phyloP scores from a whole-genome alignment of 805 yeast species.

The Kregervanrija fluxuum region DNA sequence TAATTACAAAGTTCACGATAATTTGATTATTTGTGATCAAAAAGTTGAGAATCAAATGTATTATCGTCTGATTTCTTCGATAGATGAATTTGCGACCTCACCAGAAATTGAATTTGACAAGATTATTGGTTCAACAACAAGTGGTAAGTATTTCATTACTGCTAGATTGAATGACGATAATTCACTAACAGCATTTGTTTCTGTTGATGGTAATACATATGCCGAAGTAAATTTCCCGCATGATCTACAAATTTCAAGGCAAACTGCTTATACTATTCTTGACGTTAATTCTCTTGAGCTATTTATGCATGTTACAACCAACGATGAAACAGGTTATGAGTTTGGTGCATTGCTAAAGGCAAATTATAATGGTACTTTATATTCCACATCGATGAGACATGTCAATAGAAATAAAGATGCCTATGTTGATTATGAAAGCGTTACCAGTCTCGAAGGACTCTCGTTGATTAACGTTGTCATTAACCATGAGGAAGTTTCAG shows the following conservation, averaged over 20 bases:
- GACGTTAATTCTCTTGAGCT: slow-evolving; percentile 67
- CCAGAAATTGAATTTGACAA: slow-evolving; percentile 40
- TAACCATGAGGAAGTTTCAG: slow-evolving; percentile 39
- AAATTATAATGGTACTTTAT: slow-evolving; percentile 85
- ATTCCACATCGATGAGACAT: slow-evolving; percentile 55
- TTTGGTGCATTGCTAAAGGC: slow-evolving; percentile 81
- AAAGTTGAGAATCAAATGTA: slow-evolving; percentile 18
- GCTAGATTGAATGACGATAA: slow-evolving; percentile 50
- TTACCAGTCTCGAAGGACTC: slow-evolving; percentile 81
- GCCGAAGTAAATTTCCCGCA: slow-evolving; percentile 79
- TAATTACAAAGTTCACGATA: slow-evolving; percentile 28
- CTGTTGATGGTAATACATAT: slow-evolving; percentile 70
- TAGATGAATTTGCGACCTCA: slow-evolving; percentile 41
- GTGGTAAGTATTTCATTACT: slow-evolving; percentile 65
- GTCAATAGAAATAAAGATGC: slow-evolving; percentile 74
- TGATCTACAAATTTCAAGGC: slow-evolving; percentile 47
- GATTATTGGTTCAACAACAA: slow-evolving; percentile 67
- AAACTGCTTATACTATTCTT: slow-evolving; percentile 72
- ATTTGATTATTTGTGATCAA: slow-evolving; percentile 61
- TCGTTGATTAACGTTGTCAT: slow-evolving; percentile 63
- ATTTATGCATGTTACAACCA: slow-evolving; percentile 77
- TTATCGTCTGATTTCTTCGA: slow-evolving; percentile 35
- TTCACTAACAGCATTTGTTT: slow-evolving; percentile 59
- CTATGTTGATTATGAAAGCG: slow-evolving; percentile 81
- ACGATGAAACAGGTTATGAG: slow-evolving; percentile 41